Conservation (phyloP, 148 eudicot genomes). For the Tetragonia tetragonoides region DNA sequence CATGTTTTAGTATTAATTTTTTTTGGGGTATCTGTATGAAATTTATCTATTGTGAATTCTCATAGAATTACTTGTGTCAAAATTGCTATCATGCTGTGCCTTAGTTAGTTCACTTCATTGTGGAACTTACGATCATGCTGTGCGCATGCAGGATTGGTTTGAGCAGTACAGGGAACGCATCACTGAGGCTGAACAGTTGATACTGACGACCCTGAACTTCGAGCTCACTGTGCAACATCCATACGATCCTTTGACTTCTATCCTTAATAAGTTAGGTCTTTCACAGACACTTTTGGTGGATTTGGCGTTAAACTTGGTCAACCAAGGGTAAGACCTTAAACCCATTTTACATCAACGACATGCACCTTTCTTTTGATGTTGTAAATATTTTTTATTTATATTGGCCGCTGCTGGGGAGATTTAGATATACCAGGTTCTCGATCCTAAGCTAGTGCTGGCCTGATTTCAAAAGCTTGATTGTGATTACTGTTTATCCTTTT, state of each 20-base stretch:
- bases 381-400: background rate
- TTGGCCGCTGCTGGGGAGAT: slow-evolving; percentile 11
- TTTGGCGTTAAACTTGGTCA: slow-evolving; percentile 76
- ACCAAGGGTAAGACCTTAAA: slow-evolving; percentile 77
- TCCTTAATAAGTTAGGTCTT: slow-evolving; percentile 81
- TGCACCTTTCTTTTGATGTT: background rate
- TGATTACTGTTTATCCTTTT: slow-evolving; percentile 2
- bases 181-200: slow-evolving; percentile 81
- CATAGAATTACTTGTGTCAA: too few species aligned
- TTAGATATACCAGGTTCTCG: slow-evolving; percentile 1
- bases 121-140: background rate
- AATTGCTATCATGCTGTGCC: too few species aligned
- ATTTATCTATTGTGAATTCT: too few species aligned
- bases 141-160: slow-evolving; percentile 72
- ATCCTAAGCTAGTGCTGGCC: slow-evolving; percentile 4
- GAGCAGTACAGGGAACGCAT: slow-evolving; percentile 86
- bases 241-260: slow-evolving; percentile 75
- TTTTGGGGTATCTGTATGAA: too few species aligned
- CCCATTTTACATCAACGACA: background rate
- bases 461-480: slow-evolving; percentile 1
- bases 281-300: slow-evolving; percentile 72
- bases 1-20: too few species aligned
- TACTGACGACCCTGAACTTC: slow-evolving; percentile 83
- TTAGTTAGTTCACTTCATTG: background rate
- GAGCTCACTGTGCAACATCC: slow-evolving; percentile 96